Conservation (phyloP, 2,329 filamentous ascomycete genomes). For the Dactylellina sp. region DNA sequence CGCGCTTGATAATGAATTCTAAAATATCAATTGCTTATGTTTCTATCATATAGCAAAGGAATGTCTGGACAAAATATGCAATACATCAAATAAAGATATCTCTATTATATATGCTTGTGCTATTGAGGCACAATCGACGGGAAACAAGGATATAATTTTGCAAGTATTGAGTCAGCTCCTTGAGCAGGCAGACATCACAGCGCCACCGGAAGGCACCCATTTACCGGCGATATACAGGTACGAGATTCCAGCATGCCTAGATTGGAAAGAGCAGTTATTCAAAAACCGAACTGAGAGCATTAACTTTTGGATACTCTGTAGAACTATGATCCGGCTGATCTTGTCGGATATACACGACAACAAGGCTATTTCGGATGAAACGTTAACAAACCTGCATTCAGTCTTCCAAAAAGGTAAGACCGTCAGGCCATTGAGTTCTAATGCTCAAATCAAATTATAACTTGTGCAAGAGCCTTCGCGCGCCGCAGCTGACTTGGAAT, state of each 20-base stretch:
- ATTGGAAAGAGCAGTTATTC: neutral
- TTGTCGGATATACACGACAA: conserved; percentile 64
- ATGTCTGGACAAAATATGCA: conserved; percentile 73
- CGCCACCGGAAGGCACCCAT: conserved; percentile 68
- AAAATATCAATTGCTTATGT: neutral
- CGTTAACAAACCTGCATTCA: conserved; percentile 18
- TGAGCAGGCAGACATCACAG: conserved; percentile 68
- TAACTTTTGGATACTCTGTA: conserved; percentile 56
- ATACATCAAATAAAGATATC: conserved; percentile 68
- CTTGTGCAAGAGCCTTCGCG: conserved; percentile 8
- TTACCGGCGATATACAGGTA: conserved; percentile 75
- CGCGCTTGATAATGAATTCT: too few relatives aligned
- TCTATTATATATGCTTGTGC: conserved; percentile 83
- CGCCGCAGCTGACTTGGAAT: conserved; percentile 15
- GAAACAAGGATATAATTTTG: conserved; percentile 72
- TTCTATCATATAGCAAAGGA: conserved; percentile 67
- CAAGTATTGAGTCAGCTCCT: conserved; percentile 72
- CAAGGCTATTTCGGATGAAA: conserved; percentile 56
- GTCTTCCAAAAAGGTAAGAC: conserved; percentile 53
- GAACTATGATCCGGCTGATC: conserved; percentile 66
- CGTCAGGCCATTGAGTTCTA: neutral
- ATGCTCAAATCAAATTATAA: neutral
- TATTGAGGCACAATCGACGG: conserved; percentile 76
- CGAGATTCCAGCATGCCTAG: conserved; percentile 68
- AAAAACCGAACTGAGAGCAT: conserved; percentile 59